Evolutionary conservation across 495 filamentous ascomycete genomes (phyloP).

Genomic region (Eremomyces bilateralis): DNA sequence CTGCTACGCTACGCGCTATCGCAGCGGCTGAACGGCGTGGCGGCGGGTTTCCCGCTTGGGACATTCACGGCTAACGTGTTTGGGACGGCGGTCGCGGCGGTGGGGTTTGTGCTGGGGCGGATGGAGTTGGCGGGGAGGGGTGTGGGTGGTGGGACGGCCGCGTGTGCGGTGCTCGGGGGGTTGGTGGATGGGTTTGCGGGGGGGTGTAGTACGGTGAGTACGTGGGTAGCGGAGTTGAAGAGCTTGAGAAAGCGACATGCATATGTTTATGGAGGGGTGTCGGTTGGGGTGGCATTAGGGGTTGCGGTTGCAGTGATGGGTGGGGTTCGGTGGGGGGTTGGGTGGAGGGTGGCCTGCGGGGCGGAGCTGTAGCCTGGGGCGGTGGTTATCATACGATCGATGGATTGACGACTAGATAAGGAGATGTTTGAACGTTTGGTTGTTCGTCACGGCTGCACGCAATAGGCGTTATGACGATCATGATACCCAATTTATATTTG

Average conservation of each 20-base stretch:
- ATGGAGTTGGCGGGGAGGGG: conserved; percentile 14
- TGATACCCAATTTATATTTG: no score
- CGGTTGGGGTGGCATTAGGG: conserved; percentile 39
- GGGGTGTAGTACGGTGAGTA: conserved; percentile 76
- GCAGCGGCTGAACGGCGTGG: conserved; percentile 40
- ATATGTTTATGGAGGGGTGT: conserved; percentile 53
- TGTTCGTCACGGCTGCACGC: no score
- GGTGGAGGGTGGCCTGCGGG: no score
- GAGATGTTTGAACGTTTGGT: no score
- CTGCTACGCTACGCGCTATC: conserved; percentile 52
- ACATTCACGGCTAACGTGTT: conserved; percentile 72
- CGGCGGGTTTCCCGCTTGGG: conserved; percentile 58
- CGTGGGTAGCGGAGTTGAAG: conserved; percentile 67
- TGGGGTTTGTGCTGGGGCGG: conserved; percentile 58
- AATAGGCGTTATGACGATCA: no score
- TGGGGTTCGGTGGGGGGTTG: conserved; percentile 52
- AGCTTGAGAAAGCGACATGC: conserved; percentile 41
- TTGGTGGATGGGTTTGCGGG: conserved; percentile 85
- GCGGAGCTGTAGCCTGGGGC: no score
- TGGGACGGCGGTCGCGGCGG: conserved; percentile 42
- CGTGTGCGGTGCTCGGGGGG: conserved; percentile 67
- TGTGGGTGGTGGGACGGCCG: conserved; percentile 24
- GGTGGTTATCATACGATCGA: no score
- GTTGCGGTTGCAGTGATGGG: conserved; percentile 60
- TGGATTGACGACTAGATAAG: no score